Base-by-base conservation (phyloP, 2,329 filamentous ascomycete genomes). In the Microascus cirrosus region DNA sequence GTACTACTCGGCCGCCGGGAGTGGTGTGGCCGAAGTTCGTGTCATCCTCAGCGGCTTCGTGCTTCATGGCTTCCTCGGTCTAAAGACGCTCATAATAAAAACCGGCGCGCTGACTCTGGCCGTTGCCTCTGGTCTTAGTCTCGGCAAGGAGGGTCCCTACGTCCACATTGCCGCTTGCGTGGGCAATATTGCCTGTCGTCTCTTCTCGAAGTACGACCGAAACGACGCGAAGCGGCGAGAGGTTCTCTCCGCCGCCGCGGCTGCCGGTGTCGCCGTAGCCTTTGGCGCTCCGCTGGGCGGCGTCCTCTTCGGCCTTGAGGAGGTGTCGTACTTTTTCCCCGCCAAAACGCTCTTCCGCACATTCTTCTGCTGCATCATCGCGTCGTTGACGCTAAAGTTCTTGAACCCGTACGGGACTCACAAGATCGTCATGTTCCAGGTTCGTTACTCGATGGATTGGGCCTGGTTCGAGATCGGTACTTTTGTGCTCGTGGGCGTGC, bases 41-140 rank as follows among this genome's bases (percentile, higher is more conserved):
- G 94, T 97, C 60, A 97, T 97, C 59, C 81, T 97, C n/a, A 96
- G 91, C 65, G 94, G 94, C 6, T 99, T 97, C 66, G 93, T 99
- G 58, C 77, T 99, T 58, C 94, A 97, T 76, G 93, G 94, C 1
- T 97, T 97, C 68, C 80, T 99, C 8, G 94, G 94, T 64, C 71
- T 95, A 45, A 89, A 87, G 67, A 97, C 94, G 0, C 78, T 99
- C 34, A 71, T 93, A 5, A 81, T 95, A 72, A 99, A 99, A 69
- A 89, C 89, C 0, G 65, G 88, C 18, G 91, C 87, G 15, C 75
- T 99, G 53, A 82, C 96, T 59, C 78, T 97, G 59, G 95, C 90
- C 68, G 91, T 97, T 45, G 87, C 91, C 1, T 97, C 94, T 2
- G 94, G 94, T 3, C 78, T 99, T 60, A 96, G 91, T 68, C 77